Evolutionary conservation across 495 filamentous ascomycete genomes (phyloP).

Genomic region (Bombardia bombarda): DNA sequence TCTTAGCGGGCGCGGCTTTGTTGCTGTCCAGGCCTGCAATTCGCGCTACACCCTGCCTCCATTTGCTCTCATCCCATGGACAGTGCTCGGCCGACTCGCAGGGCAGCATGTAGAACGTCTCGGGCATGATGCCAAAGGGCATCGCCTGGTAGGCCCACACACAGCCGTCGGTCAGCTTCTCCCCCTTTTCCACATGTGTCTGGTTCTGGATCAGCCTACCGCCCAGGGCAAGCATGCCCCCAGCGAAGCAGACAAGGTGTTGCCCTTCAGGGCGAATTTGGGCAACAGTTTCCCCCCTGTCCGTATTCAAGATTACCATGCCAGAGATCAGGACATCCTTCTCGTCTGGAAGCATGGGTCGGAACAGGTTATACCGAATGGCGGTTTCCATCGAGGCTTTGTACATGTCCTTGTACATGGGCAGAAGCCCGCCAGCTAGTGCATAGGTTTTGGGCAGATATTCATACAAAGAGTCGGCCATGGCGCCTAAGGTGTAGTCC

Average conservation of each 20-base stretch:
- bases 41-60: slow-evolving; percentile 23
- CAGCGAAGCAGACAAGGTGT: slow-evolving; percentile 59
- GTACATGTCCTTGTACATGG: slow-evolving; percentile 72
- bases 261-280: slow-evolving; percentile 33
- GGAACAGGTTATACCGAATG: slow-evolving; percentile 62
- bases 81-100: slow-evolving; percentile 55
- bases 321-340: slow-evolving; percentile 41
- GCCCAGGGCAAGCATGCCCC: slow-evolving; percentile 78
- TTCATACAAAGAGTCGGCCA: slow-evolving; percentile 77
- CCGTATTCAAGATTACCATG: slow-evolving; percentile 51
- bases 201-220: slow-evolving; percentile 59
- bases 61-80: slow-evolving; percentile 59
- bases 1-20: slow-evolving; percentile 7
- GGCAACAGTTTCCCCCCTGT: slow-evolving; percentile 56
- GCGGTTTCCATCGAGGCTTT: slow-evolving; percentile 55
- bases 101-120: slow-evolving; percentile 51
- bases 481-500: slow-evolving; percentile 61
- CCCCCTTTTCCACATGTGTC: slow-evolving; percentile 61
- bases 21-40: slow-evolving; percentile 3
- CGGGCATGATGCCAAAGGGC: slow-evolving; percentile 75
- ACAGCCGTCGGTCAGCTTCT: slow-evolving; percentile 73
- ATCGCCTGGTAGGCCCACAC: slow-evolving; percentile 74
- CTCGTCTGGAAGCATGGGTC: slow-evolving; percentile 45
- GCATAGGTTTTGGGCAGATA: slow-evolving; percentile 67
- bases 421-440: slow-evolving; percentile 64